These are phyloP conservation scores for Annulohypoxylon moriforme DNA, from an alignment of 495 filamentous ascomycete species.

Conservation along the genomic window DNA sequence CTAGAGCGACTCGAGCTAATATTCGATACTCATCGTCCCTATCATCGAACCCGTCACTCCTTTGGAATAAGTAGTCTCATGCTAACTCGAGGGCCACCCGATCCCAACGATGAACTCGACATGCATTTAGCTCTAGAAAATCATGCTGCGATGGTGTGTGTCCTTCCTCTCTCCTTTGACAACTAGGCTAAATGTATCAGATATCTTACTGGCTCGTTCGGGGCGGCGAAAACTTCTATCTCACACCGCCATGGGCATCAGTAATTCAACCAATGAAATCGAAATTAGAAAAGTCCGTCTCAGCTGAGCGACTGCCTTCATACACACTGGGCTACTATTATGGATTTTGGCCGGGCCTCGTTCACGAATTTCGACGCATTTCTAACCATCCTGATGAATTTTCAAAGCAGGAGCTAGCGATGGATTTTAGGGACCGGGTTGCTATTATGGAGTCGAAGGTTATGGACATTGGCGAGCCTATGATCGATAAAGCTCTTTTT, in stretches of 20 bases:
- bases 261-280: neutral
- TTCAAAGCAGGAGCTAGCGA: slow-evolving; percentile 5
- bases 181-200: slow-evolving; percentile 2
- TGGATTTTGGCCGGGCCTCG: slow-evolving; percentile 27
- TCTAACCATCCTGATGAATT: slow-evolving; percentile 6
- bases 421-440: slow-evolving; percentile 5
- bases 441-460: neutral
- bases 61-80: slow-evolving; percentile 23
- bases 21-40: slow-evolving; percentile 22
- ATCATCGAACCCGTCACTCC: slow-evolving; percentile 6
- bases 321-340: slow-evolving; percentile 30
- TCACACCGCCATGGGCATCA: slow-evolving; percentile 20
- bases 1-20: slow-evolving; percentile 24
- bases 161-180: neutral
- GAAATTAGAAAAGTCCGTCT: neutral
- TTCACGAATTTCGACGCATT: slow-evolving; percentile 12
- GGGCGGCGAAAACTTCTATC: slow-evolving; percentile 33
- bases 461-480: slow-evolving; percentile 6
- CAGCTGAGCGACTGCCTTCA: slow-evolving; percentile 14
- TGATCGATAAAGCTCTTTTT: neutral
- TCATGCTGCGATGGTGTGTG: slow-evolving; percentile 28
- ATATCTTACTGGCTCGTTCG: slow-evolving; percentile 26
- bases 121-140: slow-evolving; percentile 33
- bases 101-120: slow-evolving; percentile 22
- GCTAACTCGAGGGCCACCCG: slow-evolving; percentile 20